A percentile compares a stretch with the other conserved stretches of the same genome.
phyloP scores from a whole-genome alignment of 2,329 filamentous ascomycete genomes.

The Fusarium sp. region DNA sequence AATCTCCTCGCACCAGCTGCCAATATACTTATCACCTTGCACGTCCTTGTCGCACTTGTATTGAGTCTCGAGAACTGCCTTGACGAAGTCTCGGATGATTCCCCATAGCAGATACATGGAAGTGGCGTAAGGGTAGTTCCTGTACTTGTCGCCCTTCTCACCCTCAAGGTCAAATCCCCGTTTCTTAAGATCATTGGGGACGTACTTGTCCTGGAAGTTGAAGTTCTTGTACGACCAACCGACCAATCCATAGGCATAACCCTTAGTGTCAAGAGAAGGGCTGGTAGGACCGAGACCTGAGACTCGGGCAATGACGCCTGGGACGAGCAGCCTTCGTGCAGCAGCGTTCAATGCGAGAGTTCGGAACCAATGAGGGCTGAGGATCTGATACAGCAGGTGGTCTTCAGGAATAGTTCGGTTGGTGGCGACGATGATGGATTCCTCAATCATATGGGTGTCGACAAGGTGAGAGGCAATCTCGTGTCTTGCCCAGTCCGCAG shows the following conservation, averaged over 20 bases:
- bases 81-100: constrained; percentile 25
- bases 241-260: constrained; percentile 1
- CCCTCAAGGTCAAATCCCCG: constrained; percentile 28
- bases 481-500: constrained; percentile 36
- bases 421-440: constrained; percentile 37
- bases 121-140: constrained; percentile 34
- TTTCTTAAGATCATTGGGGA: constrained; percentile 41
- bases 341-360: constrained; percentile 28
- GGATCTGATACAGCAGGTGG: constrained; percentile 27
- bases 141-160: constrained; percentile 23
- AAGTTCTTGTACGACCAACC: constrained; percentile 34
- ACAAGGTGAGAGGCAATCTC: constrained; percentile 34
- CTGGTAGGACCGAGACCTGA: constrained; percentile 15
- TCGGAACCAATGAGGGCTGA: constrained; percentile 36
- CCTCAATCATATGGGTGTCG: constrained; percentile 36
- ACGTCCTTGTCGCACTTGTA: constrained; percentile 9
- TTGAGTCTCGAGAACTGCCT: constrained; percentile 22
- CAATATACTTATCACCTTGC: neutral
- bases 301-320: constrained; percentile 21
- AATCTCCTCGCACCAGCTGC: constrained; percentile 28
- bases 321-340: constrained; percentile 17
- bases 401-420: constrained; percentile 28
- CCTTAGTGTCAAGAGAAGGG: neutral
- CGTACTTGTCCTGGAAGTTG: constrained; percentile 38
- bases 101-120: constrained; percentile 21